Percentiles rank a stretch among this genome's conserved stretches.
These are phyloP conservation scores for Pythium rhizo-oryzae DNA, from an alignment of 352 stramenopile genomes.

Conservation along the genomic window DNA sequence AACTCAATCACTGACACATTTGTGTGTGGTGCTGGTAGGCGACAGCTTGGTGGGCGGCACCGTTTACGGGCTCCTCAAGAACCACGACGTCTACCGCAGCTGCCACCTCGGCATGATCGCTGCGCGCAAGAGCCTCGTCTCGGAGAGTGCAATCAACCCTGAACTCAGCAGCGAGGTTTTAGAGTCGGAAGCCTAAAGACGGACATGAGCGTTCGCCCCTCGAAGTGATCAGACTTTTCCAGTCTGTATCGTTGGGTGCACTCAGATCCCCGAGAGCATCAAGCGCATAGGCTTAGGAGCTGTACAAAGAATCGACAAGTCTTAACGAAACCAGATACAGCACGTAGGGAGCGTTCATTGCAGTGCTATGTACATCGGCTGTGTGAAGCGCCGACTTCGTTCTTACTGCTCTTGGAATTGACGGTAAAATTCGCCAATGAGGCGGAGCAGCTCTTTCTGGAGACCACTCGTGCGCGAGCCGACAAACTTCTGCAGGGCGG, in stretches of 20 bases:
- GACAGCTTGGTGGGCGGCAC: slow-evolving; percentile 79
- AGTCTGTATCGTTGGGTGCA: no score
- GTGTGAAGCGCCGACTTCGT: background rate
- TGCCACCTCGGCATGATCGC: slow-evolving; percentile 80
- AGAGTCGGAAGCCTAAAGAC: slow-evolving; percentile 29
- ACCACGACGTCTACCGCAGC: slow-evolving; percentile 61
- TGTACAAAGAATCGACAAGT: background rate
- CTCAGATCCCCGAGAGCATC: background rate
- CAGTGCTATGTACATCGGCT: background rate
- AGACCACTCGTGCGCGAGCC: slow-evolving; percentile 45
- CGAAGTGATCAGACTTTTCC: no score
- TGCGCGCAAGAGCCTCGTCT: slow-evolving; percentile 66
- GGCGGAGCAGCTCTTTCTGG: slow-evolving; percentile 65
- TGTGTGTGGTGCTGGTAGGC: slow-evolving; percentile 24
- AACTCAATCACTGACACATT: background rate
- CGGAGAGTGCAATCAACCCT: slow-evolving; percentile 67
- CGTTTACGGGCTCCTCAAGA: slow-evolving; percentile 71
- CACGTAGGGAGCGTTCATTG: slow-evolving; percentile 1
- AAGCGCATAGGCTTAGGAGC: background rate
- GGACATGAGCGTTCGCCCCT: no score
- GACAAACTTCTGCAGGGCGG: slow-evolving; percentile 57
- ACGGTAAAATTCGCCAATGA: slow-evolving; percentile 57
- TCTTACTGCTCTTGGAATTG: slow-evolving; percentile 74
- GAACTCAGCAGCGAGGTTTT: slow-evolving; percentile 45
- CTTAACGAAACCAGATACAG: background rate